Evolutionary conservation across 139 green algal genomes (phyloP).

Genomic region (Chlorella sorokiniana): DNA sequence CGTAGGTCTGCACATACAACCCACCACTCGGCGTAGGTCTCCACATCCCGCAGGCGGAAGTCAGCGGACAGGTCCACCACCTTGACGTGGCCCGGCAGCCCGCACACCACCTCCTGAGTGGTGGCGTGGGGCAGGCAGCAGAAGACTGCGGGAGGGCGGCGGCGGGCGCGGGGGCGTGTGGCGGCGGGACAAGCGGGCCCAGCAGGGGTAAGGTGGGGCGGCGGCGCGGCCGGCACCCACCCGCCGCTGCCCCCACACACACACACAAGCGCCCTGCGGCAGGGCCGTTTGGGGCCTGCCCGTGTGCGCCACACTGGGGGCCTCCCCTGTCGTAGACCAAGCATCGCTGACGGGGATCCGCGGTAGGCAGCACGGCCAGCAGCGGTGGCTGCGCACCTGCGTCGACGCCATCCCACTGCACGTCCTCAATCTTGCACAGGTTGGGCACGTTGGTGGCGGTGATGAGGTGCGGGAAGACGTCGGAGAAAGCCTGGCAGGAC

Average conservation of each 20-base stretch:
- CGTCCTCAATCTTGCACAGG: slow-evolving; percentile 90
- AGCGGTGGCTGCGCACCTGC: too few species aligned
- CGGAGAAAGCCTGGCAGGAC: slow-evolving; percentile 70
- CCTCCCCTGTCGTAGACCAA: too few species aligned
- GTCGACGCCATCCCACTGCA: slow-evolving; percentile 84
- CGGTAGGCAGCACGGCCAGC: too few species aligned
- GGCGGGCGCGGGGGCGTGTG: background rate
- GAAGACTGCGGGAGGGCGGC: slow-evolving; percentile 70
- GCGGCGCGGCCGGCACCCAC: background rate
- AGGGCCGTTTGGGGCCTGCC: too few species aligned
- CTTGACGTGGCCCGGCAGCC: slow-evolving; percentile 84
- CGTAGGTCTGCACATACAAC: background rate
- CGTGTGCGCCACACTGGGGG: too few species aligned
- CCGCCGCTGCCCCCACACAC: too few species aligned
- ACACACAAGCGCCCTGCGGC: too few species aligned
- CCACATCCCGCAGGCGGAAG: slow-evolving; percentile 88
- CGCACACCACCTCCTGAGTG: slow-evolving; percentile 88
- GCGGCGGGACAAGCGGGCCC: too few species aligned
- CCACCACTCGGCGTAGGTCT: slow-evolving; percentile 92
- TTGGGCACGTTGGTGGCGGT: slow-evolving; percentile 66
- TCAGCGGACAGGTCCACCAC: slow-evolving; percentile 97
- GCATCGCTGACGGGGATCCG: too few species aligned
- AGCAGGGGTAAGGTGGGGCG: background rate
- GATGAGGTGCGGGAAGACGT: slow-evolving; percentile 92
- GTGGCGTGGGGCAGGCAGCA: slow-evolving; percentile 98